Percentiles rank a stretch among this genome's conserved stretches.
phyloP scores from a whole-genome alignment of 768 basidiomycete species.

The Pulveroboletus sp. region DNA sequence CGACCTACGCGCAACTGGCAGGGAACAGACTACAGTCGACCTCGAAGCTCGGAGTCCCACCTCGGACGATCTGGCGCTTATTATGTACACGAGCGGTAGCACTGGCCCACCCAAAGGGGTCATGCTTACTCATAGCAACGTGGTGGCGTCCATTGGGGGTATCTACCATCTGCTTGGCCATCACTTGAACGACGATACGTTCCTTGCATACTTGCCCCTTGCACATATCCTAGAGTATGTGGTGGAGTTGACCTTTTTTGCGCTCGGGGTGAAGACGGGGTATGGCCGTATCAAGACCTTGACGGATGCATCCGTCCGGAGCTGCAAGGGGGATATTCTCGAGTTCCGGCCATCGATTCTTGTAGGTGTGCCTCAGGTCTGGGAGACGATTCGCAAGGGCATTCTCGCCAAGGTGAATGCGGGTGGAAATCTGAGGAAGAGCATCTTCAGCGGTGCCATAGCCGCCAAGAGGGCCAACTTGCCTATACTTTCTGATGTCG shows the following conservation, averaged over 20 bases:
- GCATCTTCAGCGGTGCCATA: constrained; percentile 76
- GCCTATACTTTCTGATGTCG: constrained; percentile 60
- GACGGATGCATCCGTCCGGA: constrained; percentile 88
- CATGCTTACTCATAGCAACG: constrained; percentile 79
- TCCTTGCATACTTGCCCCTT: constrained; percentile 88
- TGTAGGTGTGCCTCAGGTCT: constrained; percentile 93
- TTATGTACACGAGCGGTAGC: constrained; percentile 87
- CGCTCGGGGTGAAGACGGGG: constrained; percentile 75
- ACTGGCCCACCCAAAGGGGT: constrained; percentile 97
- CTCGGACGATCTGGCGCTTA: constrained; percentile 51
- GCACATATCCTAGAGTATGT: constrained; percentile 96
- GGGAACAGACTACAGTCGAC: constrained; percentile 45
- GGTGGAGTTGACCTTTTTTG: constrained; percentile 76
- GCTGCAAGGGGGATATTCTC: constrained; percentile 81
- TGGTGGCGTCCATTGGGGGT: constrained; percentile 84
- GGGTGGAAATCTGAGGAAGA: constrained; percentile 62
- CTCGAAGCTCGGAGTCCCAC: constrained; percentile 48
- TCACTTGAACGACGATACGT: constrained; percentile 40
- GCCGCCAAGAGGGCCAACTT: constrained; percentile 66
- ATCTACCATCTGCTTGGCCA: constrained; percentile 63
- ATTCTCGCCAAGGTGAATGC: constrained; percentile 77
- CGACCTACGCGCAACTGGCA: constrained; percentile 68
- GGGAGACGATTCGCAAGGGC: constrained; percentile 96
- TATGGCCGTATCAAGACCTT: constrained; percentile 95
- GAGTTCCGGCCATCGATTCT: constrained; percentile 84